Percentiles rank a stretch among this genome's conserved stretches.
phyloP scores from a whole-genome alignment of 1,284 basidiomycete genomes.

The Puccinia novopanici region DNA sequence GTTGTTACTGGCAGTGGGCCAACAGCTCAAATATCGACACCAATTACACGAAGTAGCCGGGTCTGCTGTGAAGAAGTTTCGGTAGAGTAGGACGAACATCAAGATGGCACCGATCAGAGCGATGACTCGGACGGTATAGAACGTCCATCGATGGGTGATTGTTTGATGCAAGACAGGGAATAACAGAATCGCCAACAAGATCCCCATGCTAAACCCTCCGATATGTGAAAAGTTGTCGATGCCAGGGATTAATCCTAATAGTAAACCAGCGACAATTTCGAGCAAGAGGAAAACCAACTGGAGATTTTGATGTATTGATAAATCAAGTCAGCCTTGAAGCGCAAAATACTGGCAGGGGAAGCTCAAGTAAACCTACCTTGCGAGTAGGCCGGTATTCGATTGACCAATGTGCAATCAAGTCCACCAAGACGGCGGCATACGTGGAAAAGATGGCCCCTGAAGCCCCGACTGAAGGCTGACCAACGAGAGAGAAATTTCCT shows the following conservation, averaged over 20 bases:
- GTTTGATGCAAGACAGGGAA: constrained; percentile 45
- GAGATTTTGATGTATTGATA: neutral
- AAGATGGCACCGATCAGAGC: constrained; percentile 26
- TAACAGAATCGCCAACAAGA: constrained; percentile 26
- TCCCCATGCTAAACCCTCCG: constrained; percentile 58
- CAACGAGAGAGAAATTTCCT: constrained; percentile 58
- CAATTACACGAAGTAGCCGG: constrained; percentile 44
- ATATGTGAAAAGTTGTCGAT: constrained; percentile 60
- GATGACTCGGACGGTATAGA: constrained; percentile 25
- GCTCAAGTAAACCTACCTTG: constrained; percentile 1
- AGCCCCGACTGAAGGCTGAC: constrained; percentile 57
- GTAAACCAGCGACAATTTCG: constrained; percentile 54
- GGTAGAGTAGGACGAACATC: constrained; percentile 45
- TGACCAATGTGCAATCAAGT: constrained; percentile 58
- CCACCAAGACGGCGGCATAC: constrained; percentile 58
- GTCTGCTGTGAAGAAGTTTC: constrained; percentile 41
- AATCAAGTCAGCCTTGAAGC: constrained; percentile 50
- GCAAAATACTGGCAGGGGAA: neutral
- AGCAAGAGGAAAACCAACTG: constrained; percentile 41
- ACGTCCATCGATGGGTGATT: constrained; percentile 28
- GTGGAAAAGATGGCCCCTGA: constrained; percentile 58
- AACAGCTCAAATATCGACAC: constrained; percentile 50
- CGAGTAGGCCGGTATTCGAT: constrained; percentile 35
- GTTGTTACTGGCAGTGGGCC: constrained; percentile 47
- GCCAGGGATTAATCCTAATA: constrained; percentile 57